Conservation (phyloP, 768 basidiomycete genomes). For the Leccinum olivaceopallidum region DNA sequence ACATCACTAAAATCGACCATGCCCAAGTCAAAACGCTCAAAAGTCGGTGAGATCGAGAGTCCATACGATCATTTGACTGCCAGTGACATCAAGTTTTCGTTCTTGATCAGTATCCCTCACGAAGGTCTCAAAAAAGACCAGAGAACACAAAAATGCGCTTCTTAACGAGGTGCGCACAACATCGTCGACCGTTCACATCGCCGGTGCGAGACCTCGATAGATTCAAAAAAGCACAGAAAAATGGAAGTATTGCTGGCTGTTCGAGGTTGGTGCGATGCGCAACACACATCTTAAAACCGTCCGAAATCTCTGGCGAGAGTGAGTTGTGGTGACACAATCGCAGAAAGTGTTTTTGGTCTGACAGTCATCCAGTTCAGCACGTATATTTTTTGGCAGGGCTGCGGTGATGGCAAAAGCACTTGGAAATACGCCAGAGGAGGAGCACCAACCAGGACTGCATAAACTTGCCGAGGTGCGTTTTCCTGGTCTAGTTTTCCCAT, state of each 20-base stretch:
- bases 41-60: slow-evolving; percentile 64
- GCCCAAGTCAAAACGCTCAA: slow-evolving; percentile 88
- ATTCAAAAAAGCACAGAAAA: slow-evolving; percentile 82
- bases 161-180: slow-evolving; percentile 66
- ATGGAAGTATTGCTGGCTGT: slow-evolving; percentile 95
- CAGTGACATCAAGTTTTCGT: slow-evolving; percentile 14
- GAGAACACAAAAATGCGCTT: slow-evolving; percentile 83
- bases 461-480: slow-evolving; percentile 75
- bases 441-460: slow-evolving; percentile 75
- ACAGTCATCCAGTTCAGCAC: slow-evolving; percentile 50
- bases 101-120: slow-evolving; percentile 77
- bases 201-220: slow-evolving; percentile 43
- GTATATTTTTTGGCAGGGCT: slow-evolving; percentile 85
- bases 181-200: slow-evolving; percentile 6
- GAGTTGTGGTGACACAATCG: slow-evolving; percentile 27
- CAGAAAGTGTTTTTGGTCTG: slow-evolving; percentile 5
- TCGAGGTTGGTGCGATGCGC: slow-evolving; percentile 94
- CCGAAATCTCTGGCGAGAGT: slow-evolving; percentile 92
- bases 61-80: not conserved
- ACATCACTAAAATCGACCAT: slow-evolving; percentile 42
- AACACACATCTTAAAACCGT: slow-evolving; percentile 95
- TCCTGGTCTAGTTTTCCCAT: slow-evolving; percentile 7
- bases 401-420: slow-evolving; percentile 96
- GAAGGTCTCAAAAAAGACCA: slow-evolving; percentile 92
- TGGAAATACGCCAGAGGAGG: slow-evolving; percentile 83